phyloP scores from a whole-genome alignment of 345 rosid species.

The Populus ilicifolia region DNA sequence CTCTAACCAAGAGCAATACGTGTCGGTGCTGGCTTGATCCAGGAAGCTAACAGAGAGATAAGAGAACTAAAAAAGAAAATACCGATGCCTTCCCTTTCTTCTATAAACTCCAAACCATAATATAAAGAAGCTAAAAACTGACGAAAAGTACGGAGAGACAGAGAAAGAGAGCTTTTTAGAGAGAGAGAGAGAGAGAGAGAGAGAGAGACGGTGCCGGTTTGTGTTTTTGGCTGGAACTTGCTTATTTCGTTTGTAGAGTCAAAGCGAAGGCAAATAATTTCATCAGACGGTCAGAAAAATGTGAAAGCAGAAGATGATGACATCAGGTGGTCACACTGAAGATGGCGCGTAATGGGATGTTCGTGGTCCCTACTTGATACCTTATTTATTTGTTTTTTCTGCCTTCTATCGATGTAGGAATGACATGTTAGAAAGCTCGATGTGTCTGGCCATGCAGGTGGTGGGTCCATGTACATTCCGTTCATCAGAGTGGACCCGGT shows the following conservation, averaged over 20 bases:
- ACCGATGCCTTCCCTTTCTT: not conserved
- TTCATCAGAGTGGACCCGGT: too few species aligned
- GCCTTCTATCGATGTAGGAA: not conserved
- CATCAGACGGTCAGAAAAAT: slow-evolving; percentile 40
- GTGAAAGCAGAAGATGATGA: not conserved
- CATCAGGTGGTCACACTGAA: slow-evolving; percentile 23
- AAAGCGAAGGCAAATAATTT: slow-evolving; percentile 13
- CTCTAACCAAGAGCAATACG: slow-evolving; percentile 5
- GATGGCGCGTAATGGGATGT: slow-evolving; percentile 32
- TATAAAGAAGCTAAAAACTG: not conserved
- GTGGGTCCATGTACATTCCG: not conserved
- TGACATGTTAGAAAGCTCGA: not conserved
- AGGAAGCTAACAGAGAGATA: slow-evolving; percentile 13
- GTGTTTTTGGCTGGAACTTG: slow-evolving; percentile 10
- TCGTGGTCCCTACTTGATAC: slow-evolving; percentile 29
- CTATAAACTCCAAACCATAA: slow-evolving; percentile 10
- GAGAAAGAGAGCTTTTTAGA: not conserved
- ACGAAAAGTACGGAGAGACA: not conserved
- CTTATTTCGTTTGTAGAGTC: slow-evolving; percentile 2
- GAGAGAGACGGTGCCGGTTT: not conserved
- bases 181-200: not conserved
- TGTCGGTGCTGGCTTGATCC: slow-evolving; percentile 30
- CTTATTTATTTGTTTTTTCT: not conserved
- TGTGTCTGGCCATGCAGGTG: not conserved
- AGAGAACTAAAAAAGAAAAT: not conserved